phyloP scores from a whole-genome alignment of 331 rosid species.

The Malus hybrid region DNA sequence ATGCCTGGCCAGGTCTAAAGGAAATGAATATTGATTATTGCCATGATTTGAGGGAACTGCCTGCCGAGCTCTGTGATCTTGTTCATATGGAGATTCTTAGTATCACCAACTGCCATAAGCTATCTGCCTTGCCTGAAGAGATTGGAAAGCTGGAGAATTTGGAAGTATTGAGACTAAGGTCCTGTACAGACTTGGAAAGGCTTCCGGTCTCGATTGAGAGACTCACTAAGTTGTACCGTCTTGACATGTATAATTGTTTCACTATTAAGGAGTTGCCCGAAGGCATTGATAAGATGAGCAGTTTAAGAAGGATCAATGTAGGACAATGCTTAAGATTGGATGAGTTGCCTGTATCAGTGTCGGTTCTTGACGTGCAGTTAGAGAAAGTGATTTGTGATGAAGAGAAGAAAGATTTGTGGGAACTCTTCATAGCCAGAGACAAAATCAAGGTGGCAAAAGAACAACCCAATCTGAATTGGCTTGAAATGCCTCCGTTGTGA shows the following conservation, averaged over 20 bases:
- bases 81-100: neutral
- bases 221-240: neutral
- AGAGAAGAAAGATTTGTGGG: conserved; percentile 15
- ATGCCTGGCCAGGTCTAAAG: conserved; percentile 1
- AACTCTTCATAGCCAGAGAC: neutral
- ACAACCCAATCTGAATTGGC: conserved; percentile 10
- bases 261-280: conserved; percentile 20
- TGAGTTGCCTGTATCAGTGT: conserved; percentile 32
- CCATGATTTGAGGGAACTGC: conserved; percentile 4
- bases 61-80: neutral
- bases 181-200: conserved; percentile 18
- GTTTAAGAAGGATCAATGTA: conserved; percentile 18
- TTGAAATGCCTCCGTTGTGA: neutral
- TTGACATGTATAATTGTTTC: conserved; percentile 26
- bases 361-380: conserved; percentile 22
- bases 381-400: conserved; percentile 46
- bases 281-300: conserved; percentile 12
- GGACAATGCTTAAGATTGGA: conserved; percentile 8
- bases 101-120: conserved; percentile 4
- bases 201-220: conserved; percentile 13
- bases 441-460: neutral
- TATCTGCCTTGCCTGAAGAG: conserved; percentile 13
- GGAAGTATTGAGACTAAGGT: conserved; percentile 19
- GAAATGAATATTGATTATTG: conserved; percentile 17
- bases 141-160: conserved; percentile 5